Evolutionary conservation across 2,329 filamentous ascomycete genomes (phyloP).

Genomic region (Cercospora sojina): DNA sequence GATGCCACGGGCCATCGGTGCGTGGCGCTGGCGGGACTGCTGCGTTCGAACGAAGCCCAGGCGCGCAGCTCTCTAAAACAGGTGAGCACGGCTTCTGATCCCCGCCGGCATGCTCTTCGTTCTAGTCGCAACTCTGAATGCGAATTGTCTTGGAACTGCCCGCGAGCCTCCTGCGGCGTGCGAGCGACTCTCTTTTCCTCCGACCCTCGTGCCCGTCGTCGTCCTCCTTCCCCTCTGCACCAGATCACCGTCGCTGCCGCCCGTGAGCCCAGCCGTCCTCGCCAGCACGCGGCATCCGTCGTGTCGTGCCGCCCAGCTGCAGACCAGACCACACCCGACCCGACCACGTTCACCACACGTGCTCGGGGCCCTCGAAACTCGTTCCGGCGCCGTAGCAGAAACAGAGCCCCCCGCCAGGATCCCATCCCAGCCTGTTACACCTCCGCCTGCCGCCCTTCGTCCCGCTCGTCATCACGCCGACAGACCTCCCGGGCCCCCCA

Average conservation of each 20-base stretch:
- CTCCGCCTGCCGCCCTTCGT: conserved; percentile 2
- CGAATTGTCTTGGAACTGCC: conserved; percentile 12
- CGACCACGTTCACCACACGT: neutral
- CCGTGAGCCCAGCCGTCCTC: neutral
- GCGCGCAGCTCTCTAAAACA: conserved; percentile 4
- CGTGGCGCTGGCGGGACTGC: neutral
- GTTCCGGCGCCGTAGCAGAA: too few relatives aligned
- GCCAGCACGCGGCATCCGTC: neutral
- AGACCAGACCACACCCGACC: too few relatives aligned
- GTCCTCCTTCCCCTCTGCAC: neutral
- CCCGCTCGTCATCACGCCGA: neutral
- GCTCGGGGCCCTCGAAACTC: neutral
- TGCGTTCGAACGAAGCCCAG: neutral
- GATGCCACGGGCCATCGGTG: neutral
- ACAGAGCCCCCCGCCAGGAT: conserved; percentile 7
- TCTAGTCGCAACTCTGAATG: conserved; percentile 8
- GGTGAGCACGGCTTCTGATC: conserved; percentile 8
- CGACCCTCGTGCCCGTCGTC: neutral
- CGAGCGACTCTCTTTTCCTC: neutral
- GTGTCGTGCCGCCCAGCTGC: neutral
- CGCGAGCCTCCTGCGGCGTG: neutral
- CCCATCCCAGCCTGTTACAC: conserved; percentile 6
- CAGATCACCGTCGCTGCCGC: neutral
- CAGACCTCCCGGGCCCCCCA: neutral
- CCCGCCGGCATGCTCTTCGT: conserved; percentile 8